Base-by-base conservation (phyloP, 805 yeast genomes). In the Maudiozyma barnettii region DNA sequence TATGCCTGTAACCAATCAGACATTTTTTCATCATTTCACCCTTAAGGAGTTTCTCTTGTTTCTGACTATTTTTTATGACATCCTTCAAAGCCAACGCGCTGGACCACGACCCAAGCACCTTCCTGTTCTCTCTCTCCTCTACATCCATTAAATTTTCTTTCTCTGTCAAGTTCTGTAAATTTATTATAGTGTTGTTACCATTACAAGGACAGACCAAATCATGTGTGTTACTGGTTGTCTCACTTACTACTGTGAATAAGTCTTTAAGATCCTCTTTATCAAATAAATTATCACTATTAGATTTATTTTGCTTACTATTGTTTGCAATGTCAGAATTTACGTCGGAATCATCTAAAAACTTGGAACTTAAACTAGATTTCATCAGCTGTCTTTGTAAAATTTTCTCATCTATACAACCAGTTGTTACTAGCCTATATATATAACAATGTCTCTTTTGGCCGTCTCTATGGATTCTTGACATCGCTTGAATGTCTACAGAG, bases 381-480 rank as follows among this genome's bases (percentile, higher is more conserved):
- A 87, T 81, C 46, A 90, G 68, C 63, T 93, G 99, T 18, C 99
- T 71, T 61, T 93, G 98, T 50, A 84, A 81, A 3, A 93, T 90
- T 66, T 90, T 91, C 61, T 93, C 99, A 61, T 93, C 99, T 33
- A 89, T 84, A 47, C 90, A 80, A 0, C 98, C 99, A 0, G 95
- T 80, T 0, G 95, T 84, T 39, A 93, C 66, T 18, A 93, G 64
- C 54, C 99, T 73, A 60, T 93, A 93, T 29, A 91, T 81, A 59
- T 70, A 82, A 10, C 89, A 93, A 0, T 87, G 87, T 42, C 67
- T 75, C 43, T 66, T 76, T 61, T 93, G 99, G 0, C 99, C 99
- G 63, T 91, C 97, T 56, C 99, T 72, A 60, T 91, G 96, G 6
- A 93, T 81, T 52, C 99, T 70, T 1, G 97, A 95, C 95, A 91